phyloP scores from a whole-genome alignment of 345 rosid genomes.

The Geranium rotundifolium region DNA sequence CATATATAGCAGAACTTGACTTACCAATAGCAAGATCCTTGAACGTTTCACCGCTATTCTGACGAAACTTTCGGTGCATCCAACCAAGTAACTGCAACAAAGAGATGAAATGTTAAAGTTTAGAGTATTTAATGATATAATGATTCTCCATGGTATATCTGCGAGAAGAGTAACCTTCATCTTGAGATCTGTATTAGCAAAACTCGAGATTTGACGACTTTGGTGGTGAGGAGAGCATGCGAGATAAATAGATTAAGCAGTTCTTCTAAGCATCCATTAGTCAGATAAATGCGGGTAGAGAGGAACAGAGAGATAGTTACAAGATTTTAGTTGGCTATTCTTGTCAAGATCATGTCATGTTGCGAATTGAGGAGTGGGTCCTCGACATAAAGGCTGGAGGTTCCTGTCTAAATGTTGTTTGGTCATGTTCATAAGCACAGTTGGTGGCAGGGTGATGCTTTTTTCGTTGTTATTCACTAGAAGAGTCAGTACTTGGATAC shows the following conservation, averaged over 20 bases:
- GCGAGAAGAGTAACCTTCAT: constrained; percentile 45
- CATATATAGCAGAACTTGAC: constrained; percentile 4
- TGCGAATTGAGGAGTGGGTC: neutral
- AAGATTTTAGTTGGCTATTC: neutral
- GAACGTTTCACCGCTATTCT: constrained; percentile 39
- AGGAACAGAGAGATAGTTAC: neutral
- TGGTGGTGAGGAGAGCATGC: constrained; percentile 7
- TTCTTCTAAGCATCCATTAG: neutral
- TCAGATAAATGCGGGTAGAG: neutral
- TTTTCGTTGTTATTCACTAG: neutral
- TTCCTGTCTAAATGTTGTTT: neutral
- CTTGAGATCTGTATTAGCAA: constrained; percentile 11
- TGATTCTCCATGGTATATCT: neutral
- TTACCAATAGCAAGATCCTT: constrained; percentile 52
- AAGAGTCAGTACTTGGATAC: neutral
- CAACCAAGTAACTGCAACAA: constrained; percentile 64
- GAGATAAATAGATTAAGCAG: neutral
- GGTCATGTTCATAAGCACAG: neutral
- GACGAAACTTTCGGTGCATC: constrained; percentile 80
- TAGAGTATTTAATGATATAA: neutral
- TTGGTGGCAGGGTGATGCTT: neutral
- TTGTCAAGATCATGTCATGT: neutral
- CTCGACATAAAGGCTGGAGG: neutral
- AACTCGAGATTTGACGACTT: constrained; percentile 14
- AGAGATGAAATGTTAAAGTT: constrained; percentile 2